Percentiles rank a stretch among this genome's conserved stretches.
These are phyloP conservation scores for Colletotrichum liriopes DNA, from an alignment of 2,329 filamentous ascomycete species.

Conservation along the genomic window DNA sequence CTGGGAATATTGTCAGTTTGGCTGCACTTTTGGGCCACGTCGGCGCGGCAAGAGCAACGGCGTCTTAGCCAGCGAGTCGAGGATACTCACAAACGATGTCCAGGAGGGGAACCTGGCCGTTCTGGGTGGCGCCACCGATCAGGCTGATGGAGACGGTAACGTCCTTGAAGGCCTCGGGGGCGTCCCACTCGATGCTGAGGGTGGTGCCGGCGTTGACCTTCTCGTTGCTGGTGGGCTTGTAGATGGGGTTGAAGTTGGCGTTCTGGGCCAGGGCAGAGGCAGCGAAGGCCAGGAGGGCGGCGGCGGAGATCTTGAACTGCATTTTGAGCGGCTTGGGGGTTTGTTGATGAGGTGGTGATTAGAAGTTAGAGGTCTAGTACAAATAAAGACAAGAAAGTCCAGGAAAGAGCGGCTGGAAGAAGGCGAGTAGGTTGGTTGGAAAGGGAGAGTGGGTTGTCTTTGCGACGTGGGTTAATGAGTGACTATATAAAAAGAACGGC, in stretches of 20 bases:
- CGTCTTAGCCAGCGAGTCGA: not conserved
- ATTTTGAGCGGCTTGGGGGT: constrained; percentile 60
- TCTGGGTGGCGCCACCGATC: constrained; percentile 65
- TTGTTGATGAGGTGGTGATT: constrained; percentile 32
- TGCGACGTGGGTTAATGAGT: constrained; percentile 42
- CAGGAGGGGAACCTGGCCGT: constrained; percentile 59
- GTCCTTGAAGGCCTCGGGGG: constrained; percentile 57
- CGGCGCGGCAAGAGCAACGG: not conserved
- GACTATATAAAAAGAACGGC: constrained; percentile 44
- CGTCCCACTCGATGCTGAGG: constrained; percentile 67
- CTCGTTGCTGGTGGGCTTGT: constrained; percentile 61
- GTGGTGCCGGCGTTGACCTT: constrained; percentile 63
- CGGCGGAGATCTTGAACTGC: constrained; percentile 65
- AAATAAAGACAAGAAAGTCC: constrained; percentile 27
- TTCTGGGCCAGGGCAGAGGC: constrained; percentile 68
- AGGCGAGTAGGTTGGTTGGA: constrained; percentile 25
- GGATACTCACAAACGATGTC: constrained; percentile 66
- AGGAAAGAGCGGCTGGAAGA: constrained; percentile 40
- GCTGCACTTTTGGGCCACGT: constrained; percentile 5
- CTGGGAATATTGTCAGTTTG: constrained; percentile 52
- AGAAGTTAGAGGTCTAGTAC: constrained; percentile 33
- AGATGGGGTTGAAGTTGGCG: constrained; percentile 70
- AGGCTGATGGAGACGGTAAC: constrained; percentile 67
- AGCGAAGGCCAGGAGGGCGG: constrained; percentile 67
- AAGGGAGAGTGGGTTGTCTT: constrained; percentile 25